A percentile compares a stretch with the other conserved stretches of the same genome.
Conservation (phyloP, 495 filamentous ascomycete genomes). For the Tuber calosporum region DNA sequence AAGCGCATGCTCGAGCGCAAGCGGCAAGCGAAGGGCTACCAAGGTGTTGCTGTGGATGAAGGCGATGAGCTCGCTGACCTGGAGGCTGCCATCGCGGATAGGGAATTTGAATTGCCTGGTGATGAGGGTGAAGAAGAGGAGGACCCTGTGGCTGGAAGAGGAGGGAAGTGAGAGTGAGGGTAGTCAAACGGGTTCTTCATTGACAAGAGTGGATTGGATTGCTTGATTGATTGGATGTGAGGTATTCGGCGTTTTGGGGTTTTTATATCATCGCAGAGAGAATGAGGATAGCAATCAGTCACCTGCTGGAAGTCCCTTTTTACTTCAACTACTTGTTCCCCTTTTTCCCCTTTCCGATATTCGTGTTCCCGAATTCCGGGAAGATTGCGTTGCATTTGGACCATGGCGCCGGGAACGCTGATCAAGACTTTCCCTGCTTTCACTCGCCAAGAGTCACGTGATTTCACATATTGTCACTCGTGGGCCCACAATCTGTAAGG, state of each 20-base stretch:
- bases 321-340: not conserved
- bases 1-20: conserved; percentile 89
- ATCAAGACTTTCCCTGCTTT: not conserved
- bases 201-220: not conserved
- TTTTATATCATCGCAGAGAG: not conserved
- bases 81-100: conserved; percentile 46
- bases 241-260: not conserved
- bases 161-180: conserved; percentile 45
- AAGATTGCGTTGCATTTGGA: not conserved
- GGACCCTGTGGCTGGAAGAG: conserved; percentile 53
- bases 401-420: not conserved
- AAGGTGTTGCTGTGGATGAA: conserved; percentile 23
- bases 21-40: conserved; percentile 54
- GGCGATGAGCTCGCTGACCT: conserved; percentile 47
- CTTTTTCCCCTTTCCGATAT: not conserved
- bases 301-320: not conserved
- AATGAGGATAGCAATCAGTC: not conserved
- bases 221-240: not conserved
- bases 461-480: not conserved
- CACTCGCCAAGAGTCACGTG: not conserved
- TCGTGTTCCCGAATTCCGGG: not conserved
- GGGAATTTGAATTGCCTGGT: conserved; percentile 36
- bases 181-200: not conserved
- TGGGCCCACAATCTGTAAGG: not conserved
- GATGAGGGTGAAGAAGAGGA: conserved; percentile 51